Base-by-base conservation (phyloP, 495 filamentous ascomycete genomes). In the Geoglossum glabrum region DNA sequence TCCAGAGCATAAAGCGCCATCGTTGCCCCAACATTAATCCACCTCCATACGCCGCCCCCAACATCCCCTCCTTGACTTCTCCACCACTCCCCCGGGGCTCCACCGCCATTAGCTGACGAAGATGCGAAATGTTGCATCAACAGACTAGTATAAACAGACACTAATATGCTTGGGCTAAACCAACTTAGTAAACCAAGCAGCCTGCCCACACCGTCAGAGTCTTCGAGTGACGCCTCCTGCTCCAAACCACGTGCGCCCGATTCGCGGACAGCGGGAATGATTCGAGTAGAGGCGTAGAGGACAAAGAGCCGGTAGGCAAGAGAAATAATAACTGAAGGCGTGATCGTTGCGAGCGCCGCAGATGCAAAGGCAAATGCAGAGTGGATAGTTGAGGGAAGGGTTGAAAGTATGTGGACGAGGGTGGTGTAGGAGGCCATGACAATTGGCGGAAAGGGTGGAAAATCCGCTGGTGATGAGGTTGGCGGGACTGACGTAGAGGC, bases 391-490 rank as follows among this genome's bases (percentile, higher is more conserved):
- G 80, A 82, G 0, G 92, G 92, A 19, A 98, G 74, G 10, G 79
- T 80, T 33, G 85, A 84, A 36, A 98, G 73, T n/a, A 86, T 76
- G 60, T 93, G 84, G 31, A 95, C 69, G 21, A 96, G 70, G 1
- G 90, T 95, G 40, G 86, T 86, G 70, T 95, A 98, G 28, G 89
- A 95, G n/a, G 89, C 90, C 92, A 98, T 96, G 67, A 98, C 85
- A 52, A 96, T 89, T 0, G 92, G 92, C 1, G 92, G 92, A 7
- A 98, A 77, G 5, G 92, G 92, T 3, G 92, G 92, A 56, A 98
- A 92, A 58, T 82, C 73, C 5, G 74, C 61, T 38, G 79, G 74
- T 19, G 72, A 70, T 27, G 74, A 71, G 36, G 70, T 61, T 6
- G 69, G 66, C 7, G 73, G 66, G 31, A 71, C 66, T 11, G 76